phyloP scores from a whole-genome alignment of 805 yeast species.

The Saccharomycopsis schoenii region DNA sequence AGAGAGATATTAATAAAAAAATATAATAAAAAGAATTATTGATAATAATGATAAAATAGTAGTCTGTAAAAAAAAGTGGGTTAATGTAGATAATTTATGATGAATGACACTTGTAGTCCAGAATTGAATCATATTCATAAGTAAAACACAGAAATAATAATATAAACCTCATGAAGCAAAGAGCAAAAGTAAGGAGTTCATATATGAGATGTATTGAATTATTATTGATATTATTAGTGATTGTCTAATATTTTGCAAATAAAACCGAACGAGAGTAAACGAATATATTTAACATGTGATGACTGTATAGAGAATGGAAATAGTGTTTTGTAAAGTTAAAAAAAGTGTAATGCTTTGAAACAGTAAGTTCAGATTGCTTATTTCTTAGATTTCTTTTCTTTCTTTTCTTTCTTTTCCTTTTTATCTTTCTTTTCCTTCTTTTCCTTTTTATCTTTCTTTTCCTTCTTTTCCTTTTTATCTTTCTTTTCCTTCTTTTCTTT shows the following conservation, averaged over 20 bases:
- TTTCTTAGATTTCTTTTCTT: conserved; percentile 28
- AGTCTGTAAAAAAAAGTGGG: background rate
- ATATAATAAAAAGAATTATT: background rate
- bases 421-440: conserved; percentile 27
- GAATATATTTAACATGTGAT: background rate
- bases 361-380: background rate
- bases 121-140: too few relatives aligned
- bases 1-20: background rate
- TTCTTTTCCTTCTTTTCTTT: conserved; percentile 41
- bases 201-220: background rate
- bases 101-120: too few relatives aligned
- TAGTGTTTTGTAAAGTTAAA: background rate
- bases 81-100: background rate
- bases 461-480: conserved; percentile 40
- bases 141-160: background rate
- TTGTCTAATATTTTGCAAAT: background rate
- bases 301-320: conserved; percentile 1
- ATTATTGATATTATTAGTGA: background rate
- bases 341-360: background rate
- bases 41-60: background rate
- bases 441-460: conserved; percentile 43
- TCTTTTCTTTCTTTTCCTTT: conserved; percentile 26
- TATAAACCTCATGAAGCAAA: background rate
- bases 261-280: background rate
- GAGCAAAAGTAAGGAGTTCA: background rate